Conservation (phyloP, 2,329 filamentous ascomycete genomes). For the Phaeophleospora eucalypticola region DNA sequence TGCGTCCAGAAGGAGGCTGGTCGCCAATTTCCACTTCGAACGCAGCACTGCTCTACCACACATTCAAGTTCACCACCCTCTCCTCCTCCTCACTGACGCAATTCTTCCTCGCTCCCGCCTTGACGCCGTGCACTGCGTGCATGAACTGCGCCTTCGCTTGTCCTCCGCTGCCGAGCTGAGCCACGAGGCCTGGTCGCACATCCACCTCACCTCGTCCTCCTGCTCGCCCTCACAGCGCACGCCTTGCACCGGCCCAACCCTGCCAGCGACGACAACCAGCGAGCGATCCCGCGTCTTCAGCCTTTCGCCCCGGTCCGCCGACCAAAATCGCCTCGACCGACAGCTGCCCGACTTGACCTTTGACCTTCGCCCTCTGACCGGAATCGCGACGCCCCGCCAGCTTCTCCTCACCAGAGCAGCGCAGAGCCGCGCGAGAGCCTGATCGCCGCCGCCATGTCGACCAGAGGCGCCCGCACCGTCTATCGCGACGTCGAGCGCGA, state of each 20-base stretch:
- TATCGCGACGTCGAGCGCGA: conserved; percentile 45
- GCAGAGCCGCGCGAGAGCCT: not conserved
- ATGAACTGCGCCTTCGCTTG: not conserved
- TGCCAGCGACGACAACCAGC: not conserved
- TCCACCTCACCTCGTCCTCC: not conserved
- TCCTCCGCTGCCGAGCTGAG: not conserved
- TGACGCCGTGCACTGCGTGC: not conserved
- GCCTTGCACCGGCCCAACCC: not conserved
- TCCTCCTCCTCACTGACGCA: not conserved
- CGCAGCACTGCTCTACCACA: too few species aligned
- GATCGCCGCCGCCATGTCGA: conserved; percentile 29
- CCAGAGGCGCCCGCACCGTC: conserved; percentile 34
- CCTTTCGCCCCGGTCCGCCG: not conserved
- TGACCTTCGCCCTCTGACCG: conserved; percentile 1
- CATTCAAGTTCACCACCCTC: not conserved
- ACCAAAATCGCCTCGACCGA: not conserved
- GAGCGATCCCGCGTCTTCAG: not conserved
- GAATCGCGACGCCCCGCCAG: conserved; percentile 2
- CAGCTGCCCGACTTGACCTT: not conserved
- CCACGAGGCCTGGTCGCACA: not conserved
- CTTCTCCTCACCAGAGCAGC: not conserved
- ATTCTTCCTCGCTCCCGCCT: not conserved
- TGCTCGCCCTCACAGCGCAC: not conserved
- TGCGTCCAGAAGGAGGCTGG: too few species aligned
- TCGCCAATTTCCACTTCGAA: too few species aligned